Evolutionary conservation across 164 flowering plant genomes (phyloP).

Genomic region (Magnolia kwangsiensis): DNA sequence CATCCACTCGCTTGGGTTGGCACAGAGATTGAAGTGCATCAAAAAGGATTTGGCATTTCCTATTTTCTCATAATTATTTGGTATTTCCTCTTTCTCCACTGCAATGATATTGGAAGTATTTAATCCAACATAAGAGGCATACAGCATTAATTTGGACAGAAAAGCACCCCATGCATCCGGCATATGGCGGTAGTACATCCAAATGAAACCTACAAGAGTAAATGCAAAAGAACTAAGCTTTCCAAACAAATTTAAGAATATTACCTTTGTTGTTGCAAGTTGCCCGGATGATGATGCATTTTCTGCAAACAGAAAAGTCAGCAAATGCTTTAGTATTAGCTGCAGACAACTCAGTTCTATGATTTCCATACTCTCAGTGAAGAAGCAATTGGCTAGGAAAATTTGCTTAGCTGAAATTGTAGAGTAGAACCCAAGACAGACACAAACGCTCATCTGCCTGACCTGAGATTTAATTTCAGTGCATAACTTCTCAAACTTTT

Average conservation of each 20-base stretch:
- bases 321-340: not conserved
- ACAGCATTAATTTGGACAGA: not conserved
- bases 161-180: not conserved
- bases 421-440: not conserved
- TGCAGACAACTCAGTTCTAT: not conserved
- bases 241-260: not conserved
- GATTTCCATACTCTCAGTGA: not conserved
- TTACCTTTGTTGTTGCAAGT: constrained; percentile 41
- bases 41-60: too few species aligned
- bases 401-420: not conserved
- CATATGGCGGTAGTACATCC: not conserved
- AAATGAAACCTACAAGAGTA: not conserved
- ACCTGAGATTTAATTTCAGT: constrained; percentile 56
- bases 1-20: too few species aligned
- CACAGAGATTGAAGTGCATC: too few species aligned
- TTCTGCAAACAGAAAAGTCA: constrained; percentile 29
- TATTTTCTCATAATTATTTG: too few species aligned
- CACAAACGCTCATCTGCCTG: constrained; percentile 5
- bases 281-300: constrained; percentile 18
- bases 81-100: too few species aligned
- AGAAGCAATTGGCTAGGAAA: not conserved
- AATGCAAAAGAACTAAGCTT: not conserved
- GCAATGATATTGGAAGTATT: not conserved
- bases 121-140: not conserved
- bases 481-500: constrained; percentile 35